These are phyloP conservation scores for Panicum hallii DNA, from an alignment of 202 grass and related monocot species.

Conservation along the genomic window DNA sequence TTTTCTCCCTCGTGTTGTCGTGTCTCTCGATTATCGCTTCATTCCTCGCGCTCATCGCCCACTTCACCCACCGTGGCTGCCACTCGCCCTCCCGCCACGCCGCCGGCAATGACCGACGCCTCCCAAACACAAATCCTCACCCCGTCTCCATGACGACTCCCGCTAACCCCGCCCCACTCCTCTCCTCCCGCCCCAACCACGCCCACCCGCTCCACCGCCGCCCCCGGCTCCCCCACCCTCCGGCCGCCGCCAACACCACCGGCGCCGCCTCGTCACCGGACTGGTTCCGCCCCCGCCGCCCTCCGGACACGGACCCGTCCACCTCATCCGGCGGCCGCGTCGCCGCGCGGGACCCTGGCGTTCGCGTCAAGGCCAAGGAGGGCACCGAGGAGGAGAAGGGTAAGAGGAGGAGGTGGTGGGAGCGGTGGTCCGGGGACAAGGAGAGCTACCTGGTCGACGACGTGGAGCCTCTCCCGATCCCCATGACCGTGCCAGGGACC, in stretches of 20 bases:
- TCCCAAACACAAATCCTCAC: constrained; percentile 28
- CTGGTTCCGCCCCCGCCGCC: constrained; percentile 68
- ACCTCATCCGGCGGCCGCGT: constrained; percentile 55
- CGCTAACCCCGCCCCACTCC: constrained; percentile 37
- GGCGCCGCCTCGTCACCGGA: constrained; percentile 56
- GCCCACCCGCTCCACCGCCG: constrained; percentile 15
- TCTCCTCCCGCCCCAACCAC: constrained; percentile 48
- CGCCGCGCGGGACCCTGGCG: constrained; percentile 65
- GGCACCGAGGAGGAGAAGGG: constrained; percentile 49
- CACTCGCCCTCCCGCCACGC: neutral
- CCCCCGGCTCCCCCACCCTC: constrained; percentile 25
- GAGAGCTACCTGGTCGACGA: constrained; percentile 93
- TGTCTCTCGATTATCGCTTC: neutral
- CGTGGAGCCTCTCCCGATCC: constrained; percentile 77
- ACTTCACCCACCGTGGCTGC: neutral
- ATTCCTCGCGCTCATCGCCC: constrained; percentile 23
- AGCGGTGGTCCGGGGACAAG: constrained; percentile 80
- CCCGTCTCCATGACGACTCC: constrained; percentile 55
- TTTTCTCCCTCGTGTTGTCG: neutral
- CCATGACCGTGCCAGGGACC: constrained; percentile 72
- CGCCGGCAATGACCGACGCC: constrained; percentile 58
- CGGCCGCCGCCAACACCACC: constrained; percentile 68
- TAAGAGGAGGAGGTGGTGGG: constrained; percentile 69
- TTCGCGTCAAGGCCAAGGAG: constrained; percentile 86
- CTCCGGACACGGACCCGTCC: constrained; percentile 28